Percentiles rank a stretch among this genome's conserved stretches.
phyloP scores from a whole-genome alignment of 1,284 basidiomycete genomes.

The Melanopsichium pennsylvanicum region DNA sequence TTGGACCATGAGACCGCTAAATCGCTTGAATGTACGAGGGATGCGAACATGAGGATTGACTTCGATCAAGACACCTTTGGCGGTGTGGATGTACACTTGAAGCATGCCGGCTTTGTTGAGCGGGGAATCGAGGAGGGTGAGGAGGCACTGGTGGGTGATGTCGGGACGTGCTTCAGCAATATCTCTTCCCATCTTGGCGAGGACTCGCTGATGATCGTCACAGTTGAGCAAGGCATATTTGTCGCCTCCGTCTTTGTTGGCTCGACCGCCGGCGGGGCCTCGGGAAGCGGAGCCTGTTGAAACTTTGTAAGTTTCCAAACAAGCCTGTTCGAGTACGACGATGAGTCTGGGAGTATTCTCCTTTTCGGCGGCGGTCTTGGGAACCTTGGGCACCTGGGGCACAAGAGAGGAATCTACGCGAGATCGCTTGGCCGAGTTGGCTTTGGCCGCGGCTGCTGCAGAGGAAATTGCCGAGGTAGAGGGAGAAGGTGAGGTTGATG shows the following conservation, averaged over 20 bases:
- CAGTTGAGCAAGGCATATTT: conserved; percentile 98
- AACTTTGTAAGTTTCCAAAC: conserved; percentile 92
- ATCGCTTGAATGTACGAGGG: conserved; percentile 97
- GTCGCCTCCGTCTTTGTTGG: conserved; percentile 68
- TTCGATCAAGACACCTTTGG: conserved; percentile 95
- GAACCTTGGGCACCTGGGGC: conserved; percentile 61
- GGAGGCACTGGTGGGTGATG: conserved; percentile 98
- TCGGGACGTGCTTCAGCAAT: conserved; percentile 97
- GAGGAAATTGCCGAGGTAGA: conserved; percentile 13
- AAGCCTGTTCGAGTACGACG: conserved; percentile 91
- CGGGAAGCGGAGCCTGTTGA: conserved; percentile 69
- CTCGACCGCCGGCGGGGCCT: conserved; percentile 67
- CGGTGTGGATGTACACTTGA: conserved; percentile 98
- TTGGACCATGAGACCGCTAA: conserved; percentile 99
- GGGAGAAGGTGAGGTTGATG: conserved; percentile 6
- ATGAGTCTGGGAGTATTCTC: conserved; percentile 70
- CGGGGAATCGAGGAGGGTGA: conserved; percentile 96
- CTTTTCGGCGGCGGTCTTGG: conserved; percentile 60
- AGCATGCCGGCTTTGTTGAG: conserved; percentile 96
- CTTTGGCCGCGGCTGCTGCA: conserved; percentile 24
- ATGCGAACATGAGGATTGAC: conserved; percentile 98
- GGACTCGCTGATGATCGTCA: conserved; percentile 97
- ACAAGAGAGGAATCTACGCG: conserved; percentile 59
- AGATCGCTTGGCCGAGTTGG: conserved; percentile 51
- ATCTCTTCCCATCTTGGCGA: conserved; percentile 96